phyloP scores from a whole-genome alignment of 2,329 filamentous ascomycete species.

The Cryphonectria radicalis region DNA sequence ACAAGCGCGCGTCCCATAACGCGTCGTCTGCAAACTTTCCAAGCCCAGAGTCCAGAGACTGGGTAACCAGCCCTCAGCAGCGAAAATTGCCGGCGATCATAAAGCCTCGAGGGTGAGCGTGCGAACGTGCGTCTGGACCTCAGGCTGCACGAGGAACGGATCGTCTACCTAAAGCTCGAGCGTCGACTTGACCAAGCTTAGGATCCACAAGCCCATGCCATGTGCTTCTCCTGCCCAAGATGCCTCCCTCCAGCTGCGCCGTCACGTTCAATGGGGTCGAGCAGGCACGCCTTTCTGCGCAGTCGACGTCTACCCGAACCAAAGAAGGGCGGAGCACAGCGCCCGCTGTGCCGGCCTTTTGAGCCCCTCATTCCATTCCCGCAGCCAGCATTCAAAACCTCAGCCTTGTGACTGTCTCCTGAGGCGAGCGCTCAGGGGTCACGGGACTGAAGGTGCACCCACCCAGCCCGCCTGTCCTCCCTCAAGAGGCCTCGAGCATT shows the following conservation, averaged over 20 bases:
- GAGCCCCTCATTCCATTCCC: background rate
- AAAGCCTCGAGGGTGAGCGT: background rate
- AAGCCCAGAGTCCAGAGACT: background rate
- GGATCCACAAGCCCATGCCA: background rate
- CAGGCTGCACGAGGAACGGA: conserved; percentile 5
- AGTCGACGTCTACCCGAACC: conserved; percentile 2
- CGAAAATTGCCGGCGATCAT: background rate
- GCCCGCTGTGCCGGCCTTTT: background rate
- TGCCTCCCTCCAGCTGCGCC: background rate
- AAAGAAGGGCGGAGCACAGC: conserved; percentile 1
- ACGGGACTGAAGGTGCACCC: conserved; percentile 11
- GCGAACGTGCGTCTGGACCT: background rate
- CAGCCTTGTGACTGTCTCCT: conserved; percentile 3
- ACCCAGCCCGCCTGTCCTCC: conserved; percentile 17
- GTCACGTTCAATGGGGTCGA: background rate
- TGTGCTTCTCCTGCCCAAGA: background rate
- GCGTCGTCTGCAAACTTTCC: background rate
- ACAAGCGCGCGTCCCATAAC: background rate
- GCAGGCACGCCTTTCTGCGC: background rate
- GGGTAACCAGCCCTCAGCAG: background rate
- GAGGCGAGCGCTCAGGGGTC: conserved; percentile 9
- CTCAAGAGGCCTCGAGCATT: conserved; percentile 15
- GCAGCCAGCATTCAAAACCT: background rate
- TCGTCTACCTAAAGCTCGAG: background rate
- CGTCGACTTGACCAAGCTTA: conserved; percentile 1